Base-by-base conservation (phyloP, 208 protist species). In the Acanthamoeba triangularis region DNA sequence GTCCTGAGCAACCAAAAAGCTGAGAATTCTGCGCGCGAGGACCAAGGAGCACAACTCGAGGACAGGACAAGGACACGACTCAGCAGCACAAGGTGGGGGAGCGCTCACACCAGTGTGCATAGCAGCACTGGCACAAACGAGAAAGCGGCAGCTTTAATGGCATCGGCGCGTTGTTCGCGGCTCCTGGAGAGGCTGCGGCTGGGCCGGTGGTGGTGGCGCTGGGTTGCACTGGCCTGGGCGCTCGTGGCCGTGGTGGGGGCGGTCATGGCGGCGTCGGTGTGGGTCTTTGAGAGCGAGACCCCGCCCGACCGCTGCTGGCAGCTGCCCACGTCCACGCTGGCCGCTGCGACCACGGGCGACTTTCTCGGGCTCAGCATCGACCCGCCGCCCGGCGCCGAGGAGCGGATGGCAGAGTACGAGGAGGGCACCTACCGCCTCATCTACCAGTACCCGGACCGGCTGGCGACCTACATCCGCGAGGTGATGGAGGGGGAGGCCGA, bases 281-380 rank as follows among this genome's bases (percentile, higher is more conserved):
- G 23, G 41, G 52, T 41, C 28, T 88, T 44, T n/a, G 49, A 88
- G n/a, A 41, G 30, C 30, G 52, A 63, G 18, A 88, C 80, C 41
- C 80, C 80, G 23, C 25, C 7, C 41, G 30, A 88, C 49, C 49
- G 41, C 49, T 88, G 80, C 49, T 88, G 80, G 80, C 49, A 28
- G 2, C 49, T 88, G 80, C 72, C 72, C 23, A 2, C 1, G 20
- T 80, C 72, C 0, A 56, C 2, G n/a, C 65, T 33, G n/a, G 20
- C n/a, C 25, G 28, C 3, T 23, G 35, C 25, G 65, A 2, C 65
- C 65, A 37, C 65, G n/a, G 72, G 72, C 72, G 72, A 49, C 72
- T 80, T 80, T 37, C 5, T 80, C 4, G 72, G 28, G 5, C 72
- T 80, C 11, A 11, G 11, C 67, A 76, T 33, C 33, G 11, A 28